Conservation (phyloP, 2,329 filamentous ascomycete genomes). For the Parascedosporium putredinis region DNA sequence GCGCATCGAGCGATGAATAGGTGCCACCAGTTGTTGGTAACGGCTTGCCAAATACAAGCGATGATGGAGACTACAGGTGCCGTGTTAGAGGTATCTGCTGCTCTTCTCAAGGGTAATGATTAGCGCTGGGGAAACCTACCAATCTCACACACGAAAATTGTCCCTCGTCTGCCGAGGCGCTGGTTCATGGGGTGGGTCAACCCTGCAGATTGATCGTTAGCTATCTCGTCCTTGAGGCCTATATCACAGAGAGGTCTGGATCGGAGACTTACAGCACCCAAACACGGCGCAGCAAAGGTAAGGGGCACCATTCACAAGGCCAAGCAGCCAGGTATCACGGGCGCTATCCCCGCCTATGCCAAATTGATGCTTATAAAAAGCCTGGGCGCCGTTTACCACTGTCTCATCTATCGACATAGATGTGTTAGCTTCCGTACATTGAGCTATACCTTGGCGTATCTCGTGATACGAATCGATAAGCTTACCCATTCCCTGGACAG, state of each 20-base stretch:
- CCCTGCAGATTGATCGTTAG: constrained; percentile 18
- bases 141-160: constrained; percentile 41
- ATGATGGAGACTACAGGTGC: constrained; percentile 35
- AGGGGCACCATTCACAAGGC: constrained; percentile 49
- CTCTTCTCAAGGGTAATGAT: neutral
- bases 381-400: constrained; percentile 58
- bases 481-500: constrained; percentile 54
- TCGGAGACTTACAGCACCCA: constrained; percentile 44
- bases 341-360: constrained; percentile 44
- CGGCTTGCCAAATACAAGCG: constrained; percentile 40
- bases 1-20: constrained; percentile 62
- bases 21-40: constrained; percentile 46
- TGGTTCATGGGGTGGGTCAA: constrained; percentile 63
- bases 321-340: constrained; percentile 45
- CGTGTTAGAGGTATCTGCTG: constrained; percentile 28
- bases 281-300: constrained; percentile 58
- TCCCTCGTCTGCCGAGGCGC: constrained; percentile 58
- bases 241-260: too few species aligned
- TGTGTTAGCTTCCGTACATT: neutral
- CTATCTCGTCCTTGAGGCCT: too few species aligned
- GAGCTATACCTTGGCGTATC: neutral
- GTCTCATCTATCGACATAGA: constrained; percentile 37
- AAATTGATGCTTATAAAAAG: constrained; percentile 53
- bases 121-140: neutral
- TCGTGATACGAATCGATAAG: neutral